Base-by-base conservation (phyloP, 2,329 filamentous ascomycete species). In the Plectosphaerella sp. region DNA sequence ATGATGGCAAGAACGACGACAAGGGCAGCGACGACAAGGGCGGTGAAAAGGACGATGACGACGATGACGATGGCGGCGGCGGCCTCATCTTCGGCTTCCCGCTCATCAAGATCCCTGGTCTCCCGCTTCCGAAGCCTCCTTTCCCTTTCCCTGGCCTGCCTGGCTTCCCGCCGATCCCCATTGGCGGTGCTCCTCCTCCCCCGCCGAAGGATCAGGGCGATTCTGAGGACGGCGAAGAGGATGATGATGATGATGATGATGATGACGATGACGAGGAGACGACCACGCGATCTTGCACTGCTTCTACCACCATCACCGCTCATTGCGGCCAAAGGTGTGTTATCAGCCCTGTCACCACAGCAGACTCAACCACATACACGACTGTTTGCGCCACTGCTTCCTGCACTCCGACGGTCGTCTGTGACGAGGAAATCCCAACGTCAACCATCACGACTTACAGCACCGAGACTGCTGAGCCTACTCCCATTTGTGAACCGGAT, bases 1-100 rank as follows among this genome's bases (percentile, higher is more conserved):
- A 39, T 14, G n/a, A 43, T 20, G n/a, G 6, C 41, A 18, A 9
- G 16, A 43, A 43, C 10, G 15, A 39, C 7, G 16, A 18, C 41
- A 43, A 16, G n/a, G 41, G 41, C 41, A 20, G n/a, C 41, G 41
- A 18, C 41, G 47, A 56, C n/a, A 52, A 54, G 53, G 62, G 67
- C 5, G 59, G 61, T 5, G 56, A 59, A 39, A 62, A 71, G 42
- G 61, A 68, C 53, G 68, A 72, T 33, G 28, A 33, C 11, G 28
- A 33, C 28, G 28, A 33, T 12, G 28, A 33, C 8, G 28, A 33
- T 33, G 28, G 8, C 28, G 28, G 28, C 28, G 8, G 8, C 11
- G 28, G 28, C 28, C 8, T 33, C 28, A 33, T 33, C 11, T 12
- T 33, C 8, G 28, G 28, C 28, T 33, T 33, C 28, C 28, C 28